Evolutionary conservation across 2,329 filamentous ascomycete genomes (phyloP), one percentile per base, ranked within the genome.

Genomic region (Curvularia sp.): DNA sequence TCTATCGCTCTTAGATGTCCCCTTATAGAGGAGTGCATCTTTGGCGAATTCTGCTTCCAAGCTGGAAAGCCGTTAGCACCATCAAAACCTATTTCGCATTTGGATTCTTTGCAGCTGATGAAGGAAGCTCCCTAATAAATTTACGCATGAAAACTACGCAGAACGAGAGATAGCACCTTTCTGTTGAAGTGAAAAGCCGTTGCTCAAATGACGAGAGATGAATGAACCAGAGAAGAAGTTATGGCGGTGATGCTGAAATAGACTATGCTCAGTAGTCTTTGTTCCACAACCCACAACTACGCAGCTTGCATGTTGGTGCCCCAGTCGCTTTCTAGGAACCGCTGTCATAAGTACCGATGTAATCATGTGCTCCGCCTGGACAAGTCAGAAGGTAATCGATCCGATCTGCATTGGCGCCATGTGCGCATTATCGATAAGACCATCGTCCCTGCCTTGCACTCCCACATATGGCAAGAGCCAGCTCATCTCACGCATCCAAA

Each of bases 391-490:
- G 15, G 21, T 8, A 21, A 13, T 32, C 27, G 7, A 15, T 18
- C 25, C 34, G 34, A 27, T 25, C 34, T 25, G 25, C n/a, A 27
- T 54, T 58, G 45, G 49, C 55, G 55, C 55, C 51, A 57, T 34
- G 30, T 2, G 18, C 30, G n/a, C 13, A 36, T 41, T 61, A 61
- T 61, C 59, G 59, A 61, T 61, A 61, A 61, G 55, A 41, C 27
- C 28, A 47, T 21, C 21, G 12, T 45, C 39, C 39, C 49, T 49
- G 21, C 25, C 28, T 12, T 21, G 19, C 27, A 23, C 13, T 8
- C 25, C 30, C 19, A 25, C 21, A 36, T 38, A 42, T 18, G 23
- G 43, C 50, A 49, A 25, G 13, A 34, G 21, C 30, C 30, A 30
- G 28, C 7, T 15, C 45, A 19, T 49, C 43, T 12, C 13, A 55